These are phyloP conservation scores for Crotalaria pallida DNA, from an alignment of 306 rosid species.

Conservation along the genomic window DNA sequence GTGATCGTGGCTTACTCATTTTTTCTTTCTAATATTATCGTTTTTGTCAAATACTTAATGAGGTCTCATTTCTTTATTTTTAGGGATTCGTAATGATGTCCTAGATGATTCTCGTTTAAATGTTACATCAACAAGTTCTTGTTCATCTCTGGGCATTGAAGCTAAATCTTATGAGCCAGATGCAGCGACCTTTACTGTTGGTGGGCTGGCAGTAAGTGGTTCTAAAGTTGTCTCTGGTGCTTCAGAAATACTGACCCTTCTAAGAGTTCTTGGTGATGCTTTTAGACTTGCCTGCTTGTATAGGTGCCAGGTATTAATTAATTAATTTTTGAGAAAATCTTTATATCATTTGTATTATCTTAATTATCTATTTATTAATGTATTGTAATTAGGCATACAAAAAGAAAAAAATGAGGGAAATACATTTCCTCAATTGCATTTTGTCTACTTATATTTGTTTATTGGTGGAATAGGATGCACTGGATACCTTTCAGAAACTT, in stretches of 20 bases:
- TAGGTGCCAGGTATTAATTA: slow-evolving; percentile 75
- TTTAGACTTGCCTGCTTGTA: slow-evolving; percentile 83
- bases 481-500: slow-evolving; percentile 76
- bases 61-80: slow-evolving; percentile 7
- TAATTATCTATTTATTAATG: not conserved
- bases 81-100: slow-evolving; percentile 69
- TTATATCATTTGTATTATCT: not conserved
- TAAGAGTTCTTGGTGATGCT: slow-evolving; percentile 87
- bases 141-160: slow-evolving; percentile 50
- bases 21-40: not conserved
- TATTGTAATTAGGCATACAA: not conserved
- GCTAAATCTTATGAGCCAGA: slow-evolving; percentile 60
- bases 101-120: slow-evolving; percentile 68
- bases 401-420: slow-evolving; percentile 4
- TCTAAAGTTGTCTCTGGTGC: slow-evolving; percentile 57
- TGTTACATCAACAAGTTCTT: slow-evolving; percentile 41
- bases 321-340: slow-evolving; percentile 7
- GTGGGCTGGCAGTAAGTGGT: slow-evolving; percentile 48
- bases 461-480: slow-evolving; percentile 68
- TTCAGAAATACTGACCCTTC: slow-evolving; percentile 70
- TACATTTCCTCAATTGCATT: slow-evolving; percentile 17
- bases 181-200: slow-evolving; percentile 34
- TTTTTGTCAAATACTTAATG: slow-evolving; percentile 2
- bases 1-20: not conserved
- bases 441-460: slow-evolving; percentile 24